Conservation (phyloP, 352 stramenopile genomes). For the Pythium apleroticum region DNA sequence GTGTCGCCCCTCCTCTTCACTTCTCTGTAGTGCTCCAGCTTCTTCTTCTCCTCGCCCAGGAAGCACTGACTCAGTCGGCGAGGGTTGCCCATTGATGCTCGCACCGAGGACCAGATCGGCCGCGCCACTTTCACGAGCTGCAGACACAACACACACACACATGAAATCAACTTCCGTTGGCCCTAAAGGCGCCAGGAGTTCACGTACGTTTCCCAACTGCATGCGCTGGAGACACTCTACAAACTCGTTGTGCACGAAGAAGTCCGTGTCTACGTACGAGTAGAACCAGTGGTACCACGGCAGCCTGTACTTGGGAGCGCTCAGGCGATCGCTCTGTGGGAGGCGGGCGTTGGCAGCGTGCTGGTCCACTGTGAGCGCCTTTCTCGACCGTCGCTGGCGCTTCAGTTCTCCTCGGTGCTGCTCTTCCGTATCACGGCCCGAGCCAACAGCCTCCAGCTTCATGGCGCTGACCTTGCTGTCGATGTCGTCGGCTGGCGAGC, state of each 20-base stretch:
- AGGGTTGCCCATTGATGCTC: conserved; percentile 69
- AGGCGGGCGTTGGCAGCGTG: neutral
- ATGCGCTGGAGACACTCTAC: conserved; percentile 66
- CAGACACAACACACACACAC: neutral
- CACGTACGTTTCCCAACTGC: conserved; percentile 54
- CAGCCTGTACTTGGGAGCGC: conserved; percentile 40
- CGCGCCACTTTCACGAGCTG: conserved; percentile 51
- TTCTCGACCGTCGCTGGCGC: neutral
- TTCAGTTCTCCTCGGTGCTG: neutral
- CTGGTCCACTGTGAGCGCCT: conserved; percentile 7
- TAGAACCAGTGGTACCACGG: conserved; percentile 76
- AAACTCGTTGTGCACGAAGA: conserved; percentile 81
- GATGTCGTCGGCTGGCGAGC: neutral
- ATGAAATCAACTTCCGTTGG: neutral
- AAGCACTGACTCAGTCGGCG: conserved; percentile 68
- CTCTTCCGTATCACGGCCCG: neutral
- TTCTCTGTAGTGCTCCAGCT: conserved; percentile 57
- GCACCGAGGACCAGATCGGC: conserved; percentile 76
- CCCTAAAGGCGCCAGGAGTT: neutral
- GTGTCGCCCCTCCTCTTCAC: conserved; percentile 32
- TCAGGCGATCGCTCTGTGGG: conserved; percentile 2
- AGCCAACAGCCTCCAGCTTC: neutral
- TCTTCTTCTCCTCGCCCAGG: conserved; percentile 65
- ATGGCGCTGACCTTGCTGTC: neutral
- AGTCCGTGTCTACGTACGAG: conserved; percentile 59